phyloP scores from a whole-genome alignment of 1,139 yeast species.

The Candida labiduridarum region DNA sequence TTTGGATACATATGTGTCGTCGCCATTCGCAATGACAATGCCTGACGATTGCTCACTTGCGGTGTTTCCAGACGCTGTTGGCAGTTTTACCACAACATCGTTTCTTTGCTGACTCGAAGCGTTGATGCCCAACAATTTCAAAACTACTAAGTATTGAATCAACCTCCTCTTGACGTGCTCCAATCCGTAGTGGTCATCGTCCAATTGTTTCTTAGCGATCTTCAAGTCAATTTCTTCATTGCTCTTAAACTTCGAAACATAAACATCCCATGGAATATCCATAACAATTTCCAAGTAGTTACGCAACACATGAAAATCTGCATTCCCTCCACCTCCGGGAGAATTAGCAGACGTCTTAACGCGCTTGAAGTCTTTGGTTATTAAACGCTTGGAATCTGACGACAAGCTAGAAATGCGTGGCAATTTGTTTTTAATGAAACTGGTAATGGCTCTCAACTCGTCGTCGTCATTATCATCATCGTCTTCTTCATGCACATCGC shows the following conservation, averaged over 20 bases:
- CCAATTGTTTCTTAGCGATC: conserved; percentile 61
- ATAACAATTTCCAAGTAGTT: conserved; percentile 71
- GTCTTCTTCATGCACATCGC: conserved; percentile 19
- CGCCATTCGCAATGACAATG: conserved; percentile 40
- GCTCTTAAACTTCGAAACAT: conserved; percentile 39
- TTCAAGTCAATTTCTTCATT: conserved; percentile 53
- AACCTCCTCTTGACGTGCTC: conserved; percentile 79
- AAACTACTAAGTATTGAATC: conserved; percentile 78
- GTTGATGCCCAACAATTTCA: conserved; percentile 58
- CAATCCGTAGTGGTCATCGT: conserved; percentile 84
- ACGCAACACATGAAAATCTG: conserved; percentile 74
- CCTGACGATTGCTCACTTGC: conserved; percentile 16
- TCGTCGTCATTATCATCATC: conserved; percentile 46
- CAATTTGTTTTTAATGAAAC: conserved; percentile 50
- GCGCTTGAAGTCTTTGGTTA: conserved; percentile 64
- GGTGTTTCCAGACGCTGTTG: not conserved
- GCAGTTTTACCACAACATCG: not conserved
- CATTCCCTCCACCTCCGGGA: conserved; percentile 50
- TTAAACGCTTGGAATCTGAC: conserved; percentile 58
- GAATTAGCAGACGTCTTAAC: conserved; percentile 55
- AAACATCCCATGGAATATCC: conserved; percentile 65
- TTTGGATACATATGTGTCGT: conserved; percentile 33
- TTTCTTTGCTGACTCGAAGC: conserved; percentile 29
- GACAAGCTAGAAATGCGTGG: conserved; percentile 38
- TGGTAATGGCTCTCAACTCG: conserved; percentile 46